Conservation (phyloP, 192 early-diverging fungal genomes). For the Podila epicladia region DNA sequence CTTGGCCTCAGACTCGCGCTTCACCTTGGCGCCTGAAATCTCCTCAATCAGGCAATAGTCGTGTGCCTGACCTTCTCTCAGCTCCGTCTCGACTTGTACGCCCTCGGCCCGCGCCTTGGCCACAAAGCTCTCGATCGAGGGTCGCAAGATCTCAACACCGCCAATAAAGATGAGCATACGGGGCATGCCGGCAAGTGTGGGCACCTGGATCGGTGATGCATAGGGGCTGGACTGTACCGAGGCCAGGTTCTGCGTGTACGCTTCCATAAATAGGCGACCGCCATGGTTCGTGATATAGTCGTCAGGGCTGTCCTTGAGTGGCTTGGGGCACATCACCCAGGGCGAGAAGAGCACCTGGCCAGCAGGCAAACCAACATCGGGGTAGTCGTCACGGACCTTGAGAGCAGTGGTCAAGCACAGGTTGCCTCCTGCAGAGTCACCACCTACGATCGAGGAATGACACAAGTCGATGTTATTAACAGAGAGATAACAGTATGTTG, state of each 20-base stretch:
- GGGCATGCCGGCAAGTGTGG: constrained; percentile 20
- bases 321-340: constrained; percentile 44
- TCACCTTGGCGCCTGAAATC: constrained; percentile 15
- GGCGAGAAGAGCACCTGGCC: constrained; percentile 46
- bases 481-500: too few species aligned
- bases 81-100: constrained; percentile 11
- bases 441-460: constrained; percentile 11
- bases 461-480: too few species aligned
- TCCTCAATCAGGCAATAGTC: constrained; percentile 41
- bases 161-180: constrained; percentile 37
- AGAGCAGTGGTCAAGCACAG: constrained; percentile 35
- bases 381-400: constrained; percentile 38
- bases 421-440: constrained; percentile 52
- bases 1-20: constrained; percentile 10
- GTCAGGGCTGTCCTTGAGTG: constrained; percentile 16
- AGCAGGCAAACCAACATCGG: constrained; percentile 21
- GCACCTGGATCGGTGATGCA: constrained; percentile 21
- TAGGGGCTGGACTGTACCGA: constrained; percentile 25
- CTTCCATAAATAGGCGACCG: constrained; percentile 14
- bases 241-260: constrained; percentile 29
- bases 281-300: constrained; percentile 31
- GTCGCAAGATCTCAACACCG: constrained; percentile 29
- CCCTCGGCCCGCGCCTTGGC: constrained; percentile 37
- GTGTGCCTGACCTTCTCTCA: constrained; percentile 17
- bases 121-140: constrained; percentile 38